Base-by-base conservation (phyloP, 345 rosid genomes). In the Eucalyptus shirleyi region DNA sequence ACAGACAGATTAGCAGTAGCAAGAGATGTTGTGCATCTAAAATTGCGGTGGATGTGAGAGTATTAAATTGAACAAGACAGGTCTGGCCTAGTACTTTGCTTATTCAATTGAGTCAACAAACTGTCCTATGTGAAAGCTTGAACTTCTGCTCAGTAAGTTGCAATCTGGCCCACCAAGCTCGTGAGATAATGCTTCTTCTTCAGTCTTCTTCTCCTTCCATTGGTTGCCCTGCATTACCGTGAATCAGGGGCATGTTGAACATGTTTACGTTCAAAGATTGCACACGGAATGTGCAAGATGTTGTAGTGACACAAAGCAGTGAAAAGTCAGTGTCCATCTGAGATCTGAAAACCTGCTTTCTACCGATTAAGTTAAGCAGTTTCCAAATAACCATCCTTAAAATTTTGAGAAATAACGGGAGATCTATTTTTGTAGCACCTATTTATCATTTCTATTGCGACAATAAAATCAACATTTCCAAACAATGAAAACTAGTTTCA, bases 201-300 rank as follows among this genome's bases (percentile, higher is more conserved):
- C 91, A 93, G 92, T 90, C 94, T 94, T 91, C 97, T 95, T 85
- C 97, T 89, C 67, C 96, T 93, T 62, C 62, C 86, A 89, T 93
- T 96, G 90, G 90, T 94, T 87, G 91, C 93, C 98, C 98, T 97
- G 94, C 92, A 60, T 87, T 50, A 37, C 60, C 24, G 34, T 24
- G 60, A 49, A 62, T 40, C 83, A 49, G 49, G 13, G 13, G 6
- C 21, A 49, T 37, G 44, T 32, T 19, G 18, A 62, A 34, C 26
- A 89, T 40, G 60, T 42, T 34, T 21, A 85, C 30, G 6, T 9
- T 53, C 62, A 50, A 4, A 9, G 17, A 86, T 53, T 10, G 88
- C 62, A 86, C 30, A 32, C 8, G 0, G 6, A 32, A 50, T 53
- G 65, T 53, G 47, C 11, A 8, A 86, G 62, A 34, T 86, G 40